A percentile compares a stretch with the other conserved stretches of the same genome.
Conservation (phyloP, 441 rosid species). For the Populus trichocarpa region DNA sequence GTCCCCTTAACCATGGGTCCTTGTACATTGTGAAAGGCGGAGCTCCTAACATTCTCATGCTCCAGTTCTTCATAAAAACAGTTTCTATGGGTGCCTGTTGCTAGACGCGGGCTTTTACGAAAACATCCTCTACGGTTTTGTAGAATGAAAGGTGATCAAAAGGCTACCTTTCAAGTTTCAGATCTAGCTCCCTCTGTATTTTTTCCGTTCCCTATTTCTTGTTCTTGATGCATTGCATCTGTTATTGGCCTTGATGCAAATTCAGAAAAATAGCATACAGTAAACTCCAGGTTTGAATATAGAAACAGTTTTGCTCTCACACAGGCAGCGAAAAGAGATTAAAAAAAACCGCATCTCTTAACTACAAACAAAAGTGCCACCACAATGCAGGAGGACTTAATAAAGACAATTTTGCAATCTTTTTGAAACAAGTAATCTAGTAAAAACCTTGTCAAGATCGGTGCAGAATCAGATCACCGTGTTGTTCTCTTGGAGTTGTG, state of each 20-base stretch:
- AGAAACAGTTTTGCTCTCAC: not conserved
- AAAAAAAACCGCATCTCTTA: not conserved
- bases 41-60: not conserved
- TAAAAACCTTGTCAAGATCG: conserved; percentile 1
- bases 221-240: not conserved
- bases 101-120: too few relatives aligned
- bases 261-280: not conserved
- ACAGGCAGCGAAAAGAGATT: not conserved
- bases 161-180: not conserved
- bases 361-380: not conserved
- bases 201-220: not conserved
- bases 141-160: not conserved
- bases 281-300: not conserved
- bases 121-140: not conserved
- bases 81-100: too few relatives aligned
- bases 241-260: too few relatives aligned
- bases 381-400: not conserved
- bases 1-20: not conserved
- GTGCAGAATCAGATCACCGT: conserved; percentile 3
- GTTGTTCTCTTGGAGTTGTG: not conserved
- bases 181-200: not conserved
- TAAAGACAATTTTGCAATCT: not conserved
- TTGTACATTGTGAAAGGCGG: not conserved
- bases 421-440: not conserved
- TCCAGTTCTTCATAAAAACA: not conserved